These are phyloP conservation scores for Lavandula angustifolia DNA, from an alignment of 257 asterid genomes.

Conservation along the genomic window DNA sequence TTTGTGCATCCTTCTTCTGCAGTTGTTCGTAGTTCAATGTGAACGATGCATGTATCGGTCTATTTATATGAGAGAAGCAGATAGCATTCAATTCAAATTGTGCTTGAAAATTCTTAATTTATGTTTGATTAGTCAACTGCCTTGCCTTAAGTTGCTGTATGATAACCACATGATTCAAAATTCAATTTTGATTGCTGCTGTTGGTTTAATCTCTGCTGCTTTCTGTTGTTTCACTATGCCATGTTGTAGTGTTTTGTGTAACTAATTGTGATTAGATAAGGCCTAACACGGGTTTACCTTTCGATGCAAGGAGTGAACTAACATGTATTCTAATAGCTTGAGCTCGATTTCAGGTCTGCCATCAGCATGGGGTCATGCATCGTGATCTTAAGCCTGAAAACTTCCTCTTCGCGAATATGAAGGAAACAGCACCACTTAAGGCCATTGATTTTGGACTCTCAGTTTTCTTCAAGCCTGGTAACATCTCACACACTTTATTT, in stretches of 20 bases:
- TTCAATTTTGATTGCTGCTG: not conserved
- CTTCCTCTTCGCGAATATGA: slow-evolving; percentile 53
- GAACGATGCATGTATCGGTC: not conserved
- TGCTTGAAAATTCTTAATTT: not conserved
- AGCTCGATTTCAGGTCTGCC: slow-evolving; percentile 48
- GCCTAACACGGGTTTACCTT: not conserved
- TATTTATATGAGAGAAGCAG: not conserved
- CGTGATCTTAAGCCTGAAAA: slow-evolving; percentile 74
- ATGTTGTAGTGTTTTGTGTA: not conserved
- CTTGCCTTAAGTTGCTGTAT: not conserved
- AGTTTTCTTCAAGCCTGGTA: slow-evolving; percentile 62
- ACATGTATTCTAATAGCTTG: slow-evolving; percentile 15
- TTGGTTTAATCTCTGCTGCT: not conserved
- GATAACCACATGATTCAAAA: not conserved
- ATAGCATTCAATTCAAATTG: not conserved
- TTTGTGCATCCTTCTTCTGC: not conserved
- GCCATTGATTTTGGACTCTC: slow-evolving; percentile 70
- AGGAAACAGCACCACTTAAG: slow-evolving; percentile 59
- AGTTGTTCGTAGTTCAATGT: not conserved
- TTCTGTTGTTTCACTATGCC: slow-evolving; percentile 2
- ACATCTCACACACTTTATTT: not conserved
- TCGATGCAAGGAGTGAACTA: slow-evolving; percentile 10
- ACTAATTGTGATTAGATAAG: not conserved
- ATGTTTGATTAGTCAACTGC: not conserved
- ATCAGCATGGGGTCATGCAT: slow-evolving; percentile 63